A percentile compares a stretch with the other conserved stretches of the same genome.
Conservation (phyloP, 371 early-diverging fungal genomes). For the Circinella umbellata region DNA sequence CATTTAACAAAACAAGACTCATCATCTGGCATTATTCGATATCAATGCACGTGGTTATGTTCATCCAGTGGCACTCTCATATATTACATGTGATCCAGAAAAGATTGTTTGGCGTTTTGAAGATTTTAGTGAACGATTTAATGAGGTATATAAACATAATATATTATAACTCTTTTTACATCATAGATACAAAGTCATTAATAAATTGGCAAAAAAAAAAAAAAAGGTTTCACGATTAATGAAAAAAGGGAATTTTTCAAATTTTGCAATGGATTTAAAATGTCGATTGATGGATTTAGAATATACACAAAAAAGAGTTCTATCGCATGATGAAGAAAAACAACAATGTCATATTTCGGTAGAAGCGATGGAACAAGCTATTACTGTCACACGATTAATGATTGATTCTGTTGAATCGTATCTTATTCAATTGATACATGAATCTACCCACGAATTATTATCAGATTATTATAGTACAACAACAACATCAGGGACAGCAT, state of each 20-base stretch:
- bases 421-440: constrained; percentile 23
- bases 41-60: constrained; percentile 66
- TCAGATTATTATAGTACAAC: constrained; percentile 1
- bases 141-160: constrained; percentile 25
- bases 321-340: not conserved
- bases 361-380: constrained; percentile 46
- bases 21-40: constrained; percentile 64
- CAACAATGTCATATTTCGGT: constrained; percentile 20
- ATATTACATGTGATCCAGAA: constrained; percentile 56
- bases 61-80: constrained; percentile 61
- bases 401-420: constrained; percentile 43
- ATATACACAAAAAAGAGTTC: constrained; percentile 37
- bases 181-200: too few species aligned
- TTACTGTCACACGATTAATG: constrained; percentile 37
- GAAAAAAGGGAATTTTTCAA: constrained; percentile 63
- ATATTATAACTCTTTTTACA: too few species aligned
- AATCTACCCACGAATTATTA: constrained; percentile 13
- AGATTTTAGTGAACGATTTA: constrained; percentile 45
- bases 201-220: not conserved
- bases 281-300: constrained; percentile 56
- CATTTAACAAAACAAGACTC: constrained; percentile 41
- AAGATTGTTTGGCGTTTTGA: constrained; percentile 56
- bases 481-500: not conserved
- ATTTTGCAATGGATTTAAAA: constrained; percentile 58
- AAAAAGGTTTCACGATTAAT: constrained; percentile 47